phyloP scores from a whole-genome alignment of 1,284 basidiomycete species.

The Sporisorium sorghi region DNA sequence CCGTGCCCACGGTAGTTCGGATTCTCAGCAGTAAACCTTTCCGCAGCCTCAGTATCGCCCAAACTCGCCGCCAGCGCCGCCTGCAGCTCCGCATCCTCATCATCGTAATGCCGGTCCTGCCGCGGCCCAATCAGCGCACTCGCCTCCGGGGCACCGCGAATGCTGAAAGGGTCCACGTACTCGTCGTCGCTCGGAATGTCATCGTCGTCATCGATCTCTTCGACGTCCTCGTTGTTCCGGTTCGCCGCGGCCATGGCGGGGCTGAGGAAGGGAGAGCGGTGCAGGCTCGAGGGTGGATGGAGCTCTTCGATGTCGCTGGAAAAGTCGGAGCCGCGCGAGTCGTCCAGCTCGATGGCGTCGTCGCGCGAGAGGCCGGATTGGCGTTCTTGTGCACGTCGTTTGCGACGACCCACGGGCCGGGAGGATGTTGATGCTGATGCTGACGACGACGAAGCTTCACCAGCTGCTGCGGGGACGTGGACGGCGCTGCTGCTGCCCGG shows the following conservation, averaged over 20 bases:
- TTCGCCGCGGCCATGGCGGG: conserved; percentile 49
- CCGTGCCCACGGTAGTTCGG: conserved; percentile 12
- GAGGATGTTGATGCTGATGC: conserved; percentile 23
- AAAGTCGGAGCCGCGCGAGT: conserved; percentile 26
- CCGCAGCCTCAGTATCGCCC: conserved; percentile 45
- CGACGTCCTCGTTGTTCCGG: conserved; percentile 43
- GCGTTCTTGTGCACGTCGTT: conserved; percentile 43
- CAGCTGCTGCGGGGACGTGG: background rate
- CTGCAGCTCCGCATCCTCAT: conserved; percentile 63
- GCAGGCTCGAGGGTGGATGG: conserved; percentile 16
- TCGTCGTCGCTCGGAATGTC: conserved; percentile 47
- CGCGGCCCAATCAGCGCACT: conserved; percentile 45
- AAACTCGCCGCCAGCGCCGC: conserved; percentile 60
- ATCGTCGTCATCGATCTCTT: conserved; percentile 49
- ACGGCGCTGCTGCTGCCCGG: conserved; percentile 24
- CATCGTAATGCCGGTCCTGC: conserved; percentile 57
- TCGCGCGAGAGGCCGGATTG: conserved; percentile 43
- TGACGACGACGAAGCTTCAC: conserved; percentile 14
- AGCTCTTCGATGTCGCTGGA: conserved; percentile 39
- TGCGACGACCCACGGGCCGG: conserved; percentile 30
- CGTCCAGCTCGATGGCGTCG: conserved; percentile 48
- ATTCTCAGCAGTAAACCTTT: conserved; percentile 21
- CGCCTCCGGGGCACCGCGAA: conserved; percentile 48
- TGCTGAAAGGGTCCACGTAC: conserved; percentile 44
- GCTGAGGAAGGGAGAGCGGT: conserved; percentile 48